Conservation (phyloP, 495 filamentous ascomycete species). For the Articulospora tetracladia region DNA sequence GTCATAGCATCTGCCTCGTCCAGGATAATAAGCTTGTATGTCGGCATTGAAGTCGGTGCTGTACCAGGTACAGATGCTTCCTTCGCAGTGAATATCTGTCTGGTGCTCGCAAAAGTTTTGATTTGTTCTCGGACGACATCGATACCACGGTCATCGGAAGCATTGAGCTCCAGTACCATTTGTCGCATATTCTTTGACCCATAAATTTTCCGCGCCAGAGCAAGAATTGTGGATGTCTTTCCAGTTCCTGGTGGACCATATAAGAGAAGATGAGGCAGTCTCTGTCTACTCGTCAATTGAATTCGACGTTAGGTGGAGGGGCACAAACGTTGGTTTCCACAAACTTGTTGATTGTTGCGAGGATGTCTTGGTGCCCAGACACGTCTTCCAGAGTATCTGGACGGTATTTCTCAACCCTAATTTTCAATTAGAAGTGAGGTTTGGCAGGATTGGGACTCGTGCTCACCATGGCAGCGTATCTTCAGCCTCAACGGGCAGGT, state of each 20-base stretch:
- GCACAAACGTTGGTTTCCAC: conserved; percentile 74
- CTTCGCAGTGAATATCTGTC: conserved; percentile 53
- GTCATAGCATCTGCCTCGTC: conserved; percentile 99
- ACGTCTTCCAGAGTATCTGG: conserved; percentile 87
- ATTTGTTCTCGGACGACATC: conserved; percentile 98
- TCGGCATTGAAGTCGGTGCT: conserved; percentile 39
- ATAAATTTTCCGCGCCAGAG: conserved; percentile 87
- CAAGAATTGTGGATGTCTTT: conserved; percentile 94
- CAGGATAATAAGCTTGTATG: conserved; percentile 92
- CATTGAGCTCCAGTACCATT: conserved; percentile 97
- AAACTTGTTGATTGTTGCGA: conserved; percentile 95
- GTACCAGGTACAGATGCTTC: conserved; percentile 50
- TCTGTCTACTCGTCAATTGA: conserved; percentile 32
- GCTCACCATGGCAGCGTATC: conserved; percentile 87
- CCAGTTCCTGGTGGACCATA: conserved; percentile 97
- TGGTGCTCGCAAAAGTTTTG: conserved; percentile 89
- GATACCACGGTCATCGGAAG: conserved; percentile 95
- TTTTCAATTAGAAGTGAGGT: neutral
- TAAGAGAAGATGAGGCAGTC: conserved; percentile 93
- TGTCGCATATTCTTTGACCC: conserved; percentile 89
- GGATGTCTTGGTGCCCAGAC: conserved; percentile 95
- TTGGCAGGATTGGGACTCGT: conserved; percentile 9
- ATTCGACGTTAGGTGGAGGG: neutral
- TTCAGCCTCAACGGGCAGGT: conserved; percentile 89
- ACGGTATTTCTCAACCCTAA: conserved; percentile 98